Base-by-base conservation (phyloP, 2,329 filamentous ascomycete species). In the Neodidymelliopsis sp. region DNA sequence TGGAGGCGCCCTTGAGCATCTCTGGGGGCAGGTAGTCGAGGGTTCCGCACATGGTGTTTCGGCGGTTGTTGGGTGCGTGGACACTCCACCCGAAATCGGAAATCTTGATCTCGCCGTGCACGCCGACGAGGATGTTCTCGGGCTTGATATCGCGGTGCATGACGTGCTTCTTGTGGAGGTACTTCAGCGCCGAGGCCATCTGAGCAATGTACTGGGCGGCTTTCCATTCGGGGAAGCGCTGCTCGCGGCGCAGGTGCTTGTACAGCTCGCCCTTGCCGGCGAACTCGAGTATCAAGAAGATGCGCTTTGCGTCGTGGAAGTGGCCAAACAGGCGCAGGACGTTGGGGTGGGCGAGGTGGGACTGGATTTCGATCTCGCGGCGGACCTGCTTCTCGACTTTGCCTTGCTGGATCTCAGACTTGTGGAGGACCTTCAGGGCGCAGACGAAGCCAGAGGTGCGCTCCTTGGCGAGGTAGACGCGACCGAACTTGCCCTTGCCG, bases 11-110 rank as follows among this genome's bases (percentile, higher is more conserved):
- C 73, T 88, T 90, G 73, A 97, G 84, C 94, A 99, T 99, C 85
- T 99, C 94, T 4, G 94, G 94, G 3, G 94, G 94, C 12, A 99
- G 84, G 74, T 99, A 99, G 76, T 99, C 94, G 30, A 97, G 84
- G 13, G 94, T 99, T 56, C 94, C 94, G 73, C 94, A 99, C 85
- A 97, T 92, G 46, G 94, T 99, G 68, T 92, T 88, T 54, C 94
- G 83, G 62, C 94, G 81, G 77, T 93, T 95, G 75, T 96, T 97
- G 20, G 94, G 94, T 4, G 94, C 94, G 74, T 99, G 94, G 4
- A 97, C 94, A 71, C 90, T 95, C 94, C 94, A 99, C 38, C 94
- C 93, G 68, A 97, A 99, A 74, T 99, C 94, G 4, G 91, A 95
- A 67, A 99, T 92, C 76, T 99, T 99, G 77, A 99, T 92, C 79